Base-by-base conservation (phyloP, 2,329 filamentous ascomycete species). In the Davidsoniella eucalypti region DNA sequence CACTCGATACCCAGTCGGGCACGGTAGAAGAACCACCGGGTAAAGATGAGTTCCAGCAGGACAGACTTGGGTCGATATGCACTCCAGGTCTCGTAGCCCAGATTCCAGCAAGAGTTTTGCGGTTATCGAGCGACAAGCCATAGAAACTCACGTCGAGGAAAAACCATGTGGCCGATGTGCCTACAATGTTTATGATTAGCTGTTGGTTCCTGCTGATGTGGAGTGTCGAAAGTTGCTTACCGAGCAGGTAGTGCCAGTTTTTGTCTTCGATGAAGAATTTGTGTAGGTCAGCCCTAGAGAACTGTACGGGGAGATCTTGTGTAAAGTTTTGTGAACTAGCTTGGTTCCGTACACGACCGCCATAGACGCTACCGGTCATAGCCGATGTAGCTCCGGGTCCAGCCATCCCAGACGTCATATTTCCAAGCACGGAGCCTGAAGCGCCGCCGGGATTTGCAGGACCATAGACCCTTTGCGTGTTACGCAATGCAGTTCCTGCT, bases 401-500 rank as follows among this genome's bases (percentile, higher is more conserved):
- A 12, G 8, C 9, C 3, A 33, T 12, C 12, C 29, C 29, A 12
- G 29, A 9, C 29, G 29, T 4, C 29, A 33, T 33, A 33, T 33
- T 9, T 33, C 29, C 29, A 9, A 33, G 8, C 8, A 33, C 12
- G 12, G 12, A 4, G 12, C 29, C 8, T 9, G 29, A 10, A 9
- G 29, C 29, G 29, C 29, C 6, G 12, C 29, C 29, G 12, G 9
- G 9, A 33, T 33, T 33, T 8, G 26, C 47, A 47, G 64, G 48
- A 17, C 70, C 72, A 56, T 80, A 80, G 4, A 79, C 68, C 14
- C 71, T 66, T 44, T 77, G 75, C 0, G 76, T 78, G 44, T 80
- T 75, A 54, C 72, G 67, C 36, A 79, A 68, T 9, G 76, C 76
- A 41, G 73, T 69, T 5, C 69, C 68, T 0, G 76, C 72, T 56